Base-by-base conservation (phyloP, 345 rosid species). In the Eucalyptus shirleyi region DNA sequence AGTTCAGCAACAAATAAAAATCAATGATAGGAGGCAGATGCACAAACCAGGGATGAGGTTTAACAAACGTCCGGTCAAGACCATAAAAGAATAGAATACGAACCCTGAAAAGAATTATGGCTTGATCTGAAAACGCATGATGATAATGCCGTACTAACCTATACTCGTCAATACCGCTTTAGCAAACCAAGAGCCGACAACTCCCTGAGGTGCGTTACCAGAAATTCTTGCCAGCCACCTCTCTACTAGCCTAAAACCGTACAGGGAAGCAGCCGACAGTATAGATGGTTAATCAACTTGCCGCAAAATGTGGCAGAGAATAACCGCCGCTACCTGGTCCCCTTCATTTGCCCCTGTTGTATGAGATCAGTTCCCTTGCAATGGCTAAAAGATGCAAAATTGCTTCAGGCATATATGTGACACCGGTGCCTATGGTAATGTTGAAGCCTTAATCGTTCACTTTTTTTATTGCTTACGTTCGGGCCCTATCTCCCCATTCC, bases 341-440 rank as follows among this genome's bases (percentile, higher is more conserved):
- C 2, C 14, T 56, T 56, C 62, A 56, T 56, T 56, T 56, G 62
- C 30, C 14, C 13, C 62, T 24, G 62, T 56, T 10, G 62, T 30
- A 56, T 56, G 30, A 56, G 62, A 56, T 24, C 62, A 56, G 62
- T 56, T 56, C 62, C 30, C 62, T 56, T 26, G 62, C 30, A 56
- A 11, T 56, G 62, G 90, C 80, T 30, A 98, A 98, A 91, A 95
- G 92, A 9, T 97, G 96, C 67, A 92, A 67, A 86, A 95, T 93
- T 80, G 98, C 97, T 91, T 95, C 96, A 60, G 96, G 88, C 87
- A 94, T 69, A 90, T 95, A 96, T 8, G 98, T 94, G 69, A 96
- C 97, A 91, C 94, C 98, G 23, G 98, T 95, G 87, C 99, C 98
- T 37, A 98, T 93, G 45, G 96, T 94, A 88, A 96, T 94, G 12